A percentile compares a stretch with the other conserved stretches of the same genome.
Conservation (phyloP, 2,329 filamentous ascomycete species). For the Trichoderma koningiopsis region DNA sequence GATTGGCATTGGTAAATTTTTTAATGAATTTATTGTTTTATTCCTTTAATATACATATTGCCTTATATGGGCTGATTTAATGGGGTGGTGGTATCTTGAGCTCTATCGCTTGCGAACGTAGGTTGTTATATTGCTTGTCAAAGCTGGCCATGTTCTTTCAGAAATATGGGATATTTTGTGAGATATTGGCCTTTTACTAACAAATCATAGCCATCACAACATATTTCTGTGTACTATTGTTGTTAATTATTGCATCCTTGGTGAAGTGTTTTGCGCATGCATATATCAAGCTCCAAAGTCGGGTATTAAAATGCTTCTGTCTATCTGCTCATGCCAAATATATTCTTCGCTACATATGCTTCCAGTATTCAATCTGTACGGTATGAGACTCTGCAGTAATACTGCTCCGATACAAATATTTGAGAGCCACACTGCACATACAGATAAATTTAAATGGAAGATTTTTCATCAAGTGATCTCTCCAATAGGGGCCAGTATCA, state of each 20-base stretch:
- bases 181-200: too few relatives aligned
- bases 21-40: background rate
- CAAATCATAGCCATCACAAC: fast-evolving
- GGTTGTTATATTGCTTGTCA: background rate
- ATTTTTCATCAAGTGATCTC: background rate
- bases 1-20: too few relatives aligned
- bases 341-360: background rate
- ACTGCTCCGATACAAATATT: background rate
- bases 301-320: background rate
- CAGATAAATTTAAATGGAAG: background rate
- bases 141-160: background rate
- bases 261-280: background rate
- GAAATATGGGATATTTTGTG: background rate
- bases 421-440: background rate
- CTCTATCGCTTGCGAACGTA: background rate
- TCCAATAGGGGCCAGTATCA: background rate
- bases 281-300: background rate
- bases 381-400: background rate
- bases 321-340: background rate
- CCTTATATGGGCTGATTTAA: background rate
- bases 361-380: background rate
- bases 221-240: background rate
- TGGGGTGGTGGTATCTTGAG: background rate
- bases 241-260: background rate
- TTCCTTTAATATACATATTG: background rate